Evolutionary conservation across 495 filamentous ascomycete genomes (phyloP).

Genomic region (Paragyromitra xinjiangensis): DNA sequence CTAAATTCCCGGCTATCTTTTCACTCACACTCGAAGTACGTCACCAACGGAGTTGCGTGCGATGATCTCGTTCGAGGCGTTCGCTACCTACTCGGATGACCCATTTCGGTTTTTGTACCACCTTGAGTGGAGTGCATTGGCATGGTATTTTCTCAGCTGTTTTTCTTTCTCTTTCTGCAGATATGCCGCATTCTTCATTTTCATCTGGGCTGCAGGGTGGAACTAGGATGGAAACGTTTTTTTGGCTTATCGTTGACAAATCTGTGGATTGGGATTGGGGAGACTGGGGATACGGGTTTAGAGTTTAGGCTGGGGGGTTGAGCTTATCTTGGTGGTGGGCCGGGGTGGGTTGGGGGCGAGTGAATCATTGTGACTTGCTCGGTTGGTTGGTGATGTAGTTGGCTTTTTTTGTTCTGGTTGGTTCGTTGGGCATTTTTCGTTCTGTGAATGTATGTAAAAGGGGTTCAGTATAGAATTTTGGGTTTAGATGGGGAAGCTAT

Average conservation of each 20-base stretch:
- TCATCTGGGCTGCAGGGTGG: not conserved
- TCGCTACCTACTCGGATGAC: not conserved
- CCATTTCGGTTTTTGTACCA: not conserved
- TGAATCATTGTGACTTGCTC: slow-evolving; percentile 14
- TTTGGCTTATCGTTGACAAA: not conserved
- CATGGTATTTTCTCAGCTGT: not conserved
- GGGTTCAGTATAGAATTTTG: not conserved
- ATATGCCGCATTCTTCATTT: not conserved
- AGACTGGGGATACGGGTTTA: not conserved
- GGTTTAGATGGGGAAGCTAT: not conserved
- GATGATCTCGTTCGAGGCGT: not conserved
- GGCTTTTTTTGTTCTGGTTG: not conserved
- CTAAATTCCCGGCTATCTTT: not conserved
- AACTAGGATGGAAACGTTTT: not conserved
- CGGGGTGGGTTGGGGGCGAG: not conserved
- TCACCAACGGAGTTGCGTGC: not conserved
- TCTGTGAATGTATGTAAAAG: not conserved
- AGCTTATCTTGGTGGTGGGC: not conserved
- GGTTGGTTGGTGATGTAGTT: not conserved
- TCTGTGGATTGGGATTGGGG: not conserved
- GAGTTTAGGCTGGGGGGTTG: not conserved
- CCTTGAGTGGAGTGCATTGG: not conserved
- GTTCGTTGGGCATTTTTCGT: too few relatives aligned
- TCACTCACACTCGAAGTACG: too few relatives aligned
- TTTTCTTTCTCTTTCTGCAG: not conserved